Base-by-base conservation (phyloP, 441 rosid genomes). In the Pelargonium cotyledonis region DNA sequence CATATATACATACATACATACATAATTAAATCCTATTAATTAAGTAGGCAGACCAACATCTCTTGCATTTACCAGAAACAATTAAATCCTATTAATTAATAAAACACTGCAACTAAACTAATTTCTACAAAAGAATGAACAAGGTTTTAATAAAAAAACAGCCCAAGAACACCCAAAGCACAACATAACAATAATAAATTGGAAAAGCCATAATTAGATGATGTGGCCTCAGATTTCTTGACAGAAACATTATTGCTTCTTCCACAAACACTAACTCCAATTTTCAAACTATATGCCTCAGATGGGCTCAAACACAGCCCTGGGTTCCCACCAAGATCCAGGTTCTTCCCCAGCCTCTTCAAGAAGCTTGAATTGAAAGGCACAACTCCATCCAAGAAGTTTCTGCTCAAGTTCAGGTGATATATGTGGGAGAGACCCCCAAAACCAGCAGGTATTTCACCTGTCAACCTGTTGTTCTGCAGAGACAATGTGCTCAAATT, bases 371-470 rank as follows among this genome's bases (percentile, higher is more conserved):
- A 71, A 69, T 80, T 80, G 71, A 90, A 90, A 62, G 96, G 96
- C 26, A 88, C 93, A 6, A 85, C 85, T 1, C 95, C 98, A 44
- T 69, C 80, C 75, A 90, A 61, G 40, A 79, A 70, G 70, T 90
- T 92, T 78, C 84, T 83, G 70, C 95, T 90, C 23, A 92, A 81
- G 75, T 92, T 90, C 81, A 92, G 68, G 86, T 92, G 98, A 62
- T 86, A 88, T 3, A 92, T 83, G 74, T 75, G 91, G 62, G 91
- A 74, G 29, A 92, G 72, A 63, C 65, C 68, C 4, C 73, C 82
- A 60, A 92, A 85, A 16, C 75, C 81, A 0, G 63, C 38, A 0
- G 98, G 98, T 15, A 92, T 90, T 67, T 83, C 84, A 6, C 98
- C 98, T 0, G 78, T 82, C 80, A 92, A 78, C 77, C 65, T 82